Base-by-base conservation (phyloP, 345 rosid species). In the Eutrema japonicum region DNA sequence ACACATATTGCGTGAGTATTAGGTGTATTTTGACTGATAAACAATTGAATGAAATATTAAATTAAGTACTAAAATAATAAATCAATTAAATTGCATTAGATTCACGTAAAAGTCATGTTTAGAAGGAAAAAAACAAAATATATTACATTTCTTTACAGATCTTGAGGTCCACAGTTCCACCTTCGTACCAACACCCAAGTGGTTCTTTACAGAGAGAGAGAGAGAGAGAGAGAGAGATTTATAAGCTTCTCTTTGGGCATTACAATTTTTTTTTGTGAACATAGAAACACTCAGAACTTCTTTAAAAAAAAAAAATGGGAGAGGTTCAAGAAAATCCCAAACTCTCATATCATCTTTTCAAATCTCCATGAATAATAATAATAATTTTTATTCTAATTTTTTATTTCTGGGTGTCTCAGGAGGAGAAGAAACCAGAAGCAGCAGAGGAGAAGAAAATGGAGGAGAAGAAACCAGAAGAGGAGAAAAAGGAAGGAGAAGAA, bases 401-500 rank as follows among this genome's bases (percentile, higher is more conserved):
- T 56, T 6, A 1, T 42, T 41, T 40, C 12, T 14, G 27, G 22
- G 13, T 22, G 13, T 42, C 65, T 46, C 54, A 61, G 81, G 81
- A 78, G 33, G 81, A 67, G 77, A 77, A 77, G 64, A 77, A 71
- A 27, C 73, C 57, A 65, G 77, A 71, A 65, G 80, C 61, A 33
- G 77, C 6, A 26, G 77, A 77, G 68, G 77, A 77, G 57, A 77
- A 64, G 72, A 71, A 77, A 50, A 65, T 64, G 96, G 92, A 89
- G 45, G 94, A 82, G 78, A 86, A 85, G 88, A 92, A 92, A 56
- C 74, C 79, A 60, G 78, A 89, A 0, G 89, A 77, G 33, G 84
- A 81, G 63, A 82, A 77, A 66, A 80, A 78, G 54, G 75, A 46
- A 60, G 74, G 60, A 58, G 86, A 66, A 66, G 74, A 56, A 54